phyloP scores from a whole-genome alignment of 1,284 basidiomycete species.

The Puccinia coronata region DNA sequence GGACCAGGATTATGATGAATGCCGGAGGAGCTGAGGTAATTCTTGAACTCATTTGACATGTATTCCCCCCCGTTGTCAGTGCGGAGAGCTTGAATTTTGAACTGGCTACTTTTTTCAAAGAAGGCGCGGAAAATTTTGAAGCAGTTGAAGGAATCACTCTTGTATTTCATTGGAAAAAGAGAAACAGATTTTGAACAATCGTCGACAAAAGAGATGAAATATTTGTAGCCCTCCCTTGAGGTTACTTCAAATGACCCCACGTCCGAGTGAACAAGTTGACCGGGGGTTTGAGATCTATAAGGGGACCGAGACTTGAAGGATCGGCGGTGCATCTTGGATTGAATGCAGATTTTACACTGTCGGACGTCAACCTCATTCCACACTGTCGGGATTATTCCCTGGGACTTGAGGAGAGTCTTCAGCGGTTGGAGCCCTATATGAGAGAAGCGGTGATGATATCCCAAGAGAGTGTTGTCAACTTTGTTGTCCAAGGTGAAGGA shows the following conservation, averaged over 20 bases:
- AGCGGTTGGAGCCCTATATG: neutral
- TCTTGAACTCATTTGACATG: too few species aligned
- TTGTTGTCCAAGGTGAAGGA: neutral
- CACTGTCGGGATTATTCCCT: neutral
- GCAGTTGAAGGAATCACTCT: too few species aligned
- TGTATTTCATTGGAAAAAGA: neutral
- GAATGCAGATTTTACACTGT: too few species aligned
- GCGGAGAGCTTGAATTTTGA: too few species aligned
- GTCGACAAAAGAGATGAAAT: slow-evolving; percentile 12
- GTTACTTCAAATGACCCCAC: too few species aligned
- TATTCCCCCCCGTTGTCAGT: too few species aligned
- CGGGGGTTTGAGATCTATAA: neutral
- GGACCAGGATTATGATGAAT: slow-evolving; percentile 30
- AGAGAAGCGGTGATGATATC: neutral
- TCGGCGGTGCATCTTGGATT: neutral
- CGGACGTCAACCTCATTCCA: neutral
- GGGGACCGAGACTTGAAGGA: neutral
- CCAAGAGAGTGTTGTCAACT: neutral
- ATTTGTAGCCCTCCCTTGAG: too few species aligned
- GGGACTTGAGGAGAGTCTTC: neutral
- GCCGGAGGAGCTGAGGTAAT: neutral
- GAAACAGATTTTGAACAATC: neutral
- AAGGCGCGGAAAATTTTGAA: too few species aligned
- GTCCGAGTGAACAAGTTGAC: neutral
- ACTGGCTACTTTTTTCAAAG: neutral